Evolutionary conservation across 768 basidiomycete species (phyloP).

Genomic region (Dioszegia crocea): DNA sequence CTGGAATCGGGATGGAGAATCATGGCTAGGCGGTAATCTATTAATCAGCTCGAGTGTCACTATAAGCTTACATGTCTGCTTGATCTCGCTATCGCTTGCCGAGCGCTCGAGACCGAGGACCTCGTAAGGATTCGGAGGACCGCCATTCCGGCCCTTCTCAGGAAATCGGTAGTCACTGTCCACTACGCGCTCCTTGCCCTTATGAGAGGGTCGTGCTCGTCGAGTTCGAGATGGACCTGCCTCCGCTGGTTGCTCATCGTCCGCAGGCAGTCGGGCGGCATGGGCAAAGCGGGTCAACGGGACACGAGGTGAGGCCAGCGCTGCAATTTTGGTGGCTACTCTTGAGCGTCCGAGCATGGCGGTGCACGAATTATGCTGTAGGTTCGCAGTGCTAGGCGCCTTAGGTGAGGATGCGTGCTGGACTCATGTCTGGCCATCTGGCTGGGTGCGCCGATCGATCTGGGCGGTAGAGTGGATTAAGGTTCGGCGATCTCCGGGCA

Average conservation of each 20-base stretch:
- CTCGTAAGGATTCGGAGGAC: conserved; percentile 42
- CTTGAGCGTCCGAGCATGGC: neutral
- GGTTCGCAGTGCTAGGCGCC: no score
- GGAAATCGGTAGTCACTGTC: conserved; percentile 29
- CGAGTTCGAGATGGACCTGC: neutral
- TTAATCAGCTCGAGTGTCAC: neutral
- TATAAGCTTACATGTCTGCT: conserved; percentile 39
- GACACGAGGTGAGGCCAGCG: neutral
- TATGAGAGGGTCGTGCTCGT: neutral
- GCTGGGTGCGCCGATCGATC: neutral
- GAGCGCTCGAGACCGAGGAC: conserved; percentile 37
- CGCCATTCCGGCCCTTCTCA: conserved; percentile 23
- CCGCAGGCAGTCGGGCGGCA: neutral
- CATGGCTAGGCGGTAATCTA: conserved; percentile 47
- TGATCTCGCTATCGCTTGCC: conserved; percentile 34
- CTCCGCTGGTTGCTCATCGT: neutral
- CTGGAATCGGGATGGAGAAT: conserved; percentile 47
- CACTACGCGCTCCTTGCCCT: neutral
- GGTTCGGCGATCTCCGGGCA: neutral
- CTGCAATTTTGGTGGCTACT: neutral
- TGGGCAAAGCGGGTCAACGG: neutral
- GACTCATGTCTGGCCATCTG: neutral
- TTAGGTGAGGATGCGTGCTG: no score
- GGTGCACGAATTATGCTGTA: no score
- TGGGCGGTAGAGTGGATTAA: no score